Conservation (phyloP, 495 filamentous ascomycete genomes). For the Bombardia bombarda region DNA sequence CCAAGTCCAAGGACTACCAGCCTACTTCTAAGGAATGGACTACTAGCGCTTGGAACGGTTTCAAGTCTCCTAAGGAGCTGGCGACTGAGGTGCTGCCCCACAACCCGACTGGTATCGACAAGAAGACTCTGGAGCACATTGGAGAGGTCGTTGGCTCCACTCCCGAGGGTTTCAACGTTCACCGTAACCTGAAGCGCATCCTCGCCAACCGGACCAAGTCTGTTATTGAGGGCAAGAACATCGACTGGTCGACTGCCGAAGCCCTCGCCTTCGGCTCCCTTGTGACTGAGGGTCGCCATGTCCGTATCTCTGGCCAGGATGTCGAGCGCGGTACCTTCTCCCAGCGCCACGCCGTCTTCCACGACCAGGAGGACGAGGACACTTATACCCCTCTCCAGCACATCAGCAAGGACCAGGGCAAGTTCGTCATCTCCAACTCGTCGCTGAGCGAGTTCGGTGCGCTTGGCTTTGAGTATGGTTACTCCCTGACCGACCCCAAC, state of each 20-base stretch:
- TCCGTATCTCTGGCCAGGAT: slow-evolving; percentile 95
- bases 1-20: slow-evolving; percentile 94
- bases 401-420: slow-evolving; percentile 79
- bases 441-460: slow-evolving; percentile 91
- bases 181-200: slow-evolving; percentile 96
- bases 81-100: slow-evolving; percentile 92
- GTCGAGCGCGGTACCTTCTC: slow-evolving; percentile 99
- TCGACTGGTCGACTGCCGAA: slow-evolving; percentile 97
- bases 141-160: slow-evolving; percentile 63
- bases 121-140: slow-evolving; percentile 65
- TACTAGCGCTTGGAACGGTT: slow-evolving; percentile 95
- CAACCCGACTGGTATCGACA: slow-evolving; percentile 72
- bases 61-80: slow-evolving; percentile 97
- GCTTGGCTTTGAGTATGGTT: slow-evolving; percentile 97
- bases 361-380: slow-evolving; percentile 88
- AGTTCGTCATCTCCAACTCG: slow-evolving; percentile 95
- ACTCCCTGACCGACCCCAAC: slow-evolving; percentile 92
- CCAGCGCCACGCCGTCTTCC: slow-evolving; percentile 91
- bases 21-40: slow-evolving; percentile 96
- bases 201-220: slow-evolving; percentile 83
- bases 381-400: slow-evolving; percentile 91
- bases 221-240: slow-evolving; percentile 84
- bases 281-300: slow-evolving; percentile 87
- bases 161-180: slow-evolving; percentile 79
- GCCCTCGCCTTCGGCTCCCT: slow-evolving; percentile 91